Conservation (phyloP, 2,329 filamentous ascomycete genomes). For the Fusarium bulbicola region DNA sequence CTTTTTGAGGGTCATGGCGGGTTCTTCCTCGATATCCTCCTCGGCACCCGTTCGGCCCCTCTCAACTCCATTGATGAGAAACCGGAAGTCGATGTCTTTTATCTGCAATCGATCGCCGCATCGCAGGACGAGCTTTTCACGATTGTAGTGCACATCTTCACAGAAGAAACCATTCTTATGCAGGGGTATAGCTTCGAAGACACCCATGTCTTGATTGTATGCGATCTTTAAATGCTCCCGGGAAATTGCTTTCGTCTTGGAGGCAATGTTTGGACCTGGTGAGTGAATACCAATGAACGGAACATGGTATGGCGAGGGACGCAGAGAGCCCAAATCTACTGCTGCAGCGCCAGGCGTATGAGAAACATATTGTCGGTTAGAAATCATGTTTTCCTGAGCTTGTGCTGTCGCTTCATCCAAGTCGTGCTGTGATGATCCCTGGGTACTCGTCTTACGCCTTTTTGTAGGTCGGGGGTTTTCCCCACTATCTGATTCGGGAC, state of each 20-base stretch:
- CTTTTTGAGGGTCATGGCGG: slow-evolving; percentile 53
- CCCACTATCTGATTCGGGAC: slow-evolving; percentile 68
- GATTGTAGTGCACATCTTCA: slow-evolving; percentile 67
- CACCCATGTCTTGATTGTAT: slow-evolving; percentile 69
- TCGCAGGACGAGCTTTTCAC: slow-evolving; percentile 64
- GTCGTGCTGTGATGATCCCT: slow-evolving; percentile 54
- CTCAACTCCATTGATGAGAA: slow-evolving; percentile 73
- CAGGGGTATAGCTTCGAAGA: slow-evolving; percentile 71
- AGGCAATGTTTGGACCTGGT: slow-evolving; percentile 67
- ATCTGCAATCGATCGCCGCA: slow-evolving; percentile 76
- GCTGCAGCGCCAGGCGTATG: slow-evolving; percentile 67
- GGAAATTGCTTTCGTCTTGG: slow-evolving; percentile 76
- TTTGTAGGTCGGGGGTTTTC: slow-evolving; percentile 57
- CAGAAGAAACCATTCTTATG: slow-evolving; percentile 76
- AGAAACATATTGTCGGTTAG: slow-evolving; percentile 68
- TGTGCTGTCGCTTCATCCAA: slow-evolving; percentile 50
- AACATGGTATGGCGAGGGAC: slow-evolving; percentile 68
- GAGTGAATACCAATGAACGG: slow-evolving; percentile 79
- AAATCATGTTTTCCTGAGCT: slow-evolving; percentile 57
- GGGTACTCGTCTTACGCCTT: slow-evolving; percentile 57
- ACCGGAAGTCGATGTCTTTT: slow-evolving; percentile 73
- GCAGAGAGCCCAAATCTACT: slow-evolving; percentile 67
- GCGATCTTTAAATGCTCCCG: slow-evolving; percentile 77
- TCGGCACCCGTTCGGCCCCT: slow-evolving; percentile 67
- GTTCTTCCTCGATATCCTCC: slow-evolving; percentile 60